Conservation (phyloP, 225 moss, liverwort and hornwort species). For the Antitrichia curtipendula region DNA sequence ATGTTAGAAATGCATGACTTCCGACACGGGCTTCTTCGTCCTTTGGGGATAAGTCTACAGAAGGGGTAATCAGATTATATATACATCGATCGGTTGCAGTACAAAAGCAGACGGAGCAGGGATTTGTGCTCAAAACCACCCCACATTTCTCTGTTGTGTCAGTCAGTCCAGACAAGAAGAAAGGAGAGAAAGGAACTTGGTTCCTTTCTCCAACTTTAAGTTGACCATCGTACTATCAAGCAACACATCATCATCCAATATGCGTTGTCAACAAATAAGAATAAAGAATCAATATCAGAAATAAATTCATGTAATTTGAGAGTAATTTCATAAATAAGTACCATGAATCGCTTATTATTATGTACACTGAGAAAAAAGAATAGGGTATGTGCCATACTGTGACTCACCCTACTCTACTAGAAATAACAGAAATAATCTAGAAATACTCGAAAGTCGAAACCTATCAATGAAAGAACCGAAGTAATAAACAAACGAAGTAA, state of each 20-base stretch:
- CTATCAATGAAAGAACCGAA: neutral
- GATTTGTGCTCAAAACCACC: neutral
- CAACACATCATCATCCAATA: neutral
- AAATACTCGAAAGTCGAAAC: neutral
- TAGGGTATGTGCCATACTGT: neutral
- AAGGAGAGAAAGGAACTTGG: neutral
- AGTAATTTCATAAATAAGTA: neutral
- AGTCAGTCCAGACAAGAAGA: neutral
- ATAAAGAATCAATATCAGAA: neutral
- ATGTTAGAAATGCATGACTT: neutral
- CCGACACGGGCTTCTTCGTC: no score
- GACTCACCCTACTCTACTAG: neutral
- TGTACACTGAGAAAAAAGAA: neutral
- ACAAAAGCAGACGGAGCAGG: neutral
- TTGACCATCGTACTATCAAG: neutral
- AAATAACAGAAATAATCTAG: neutral
- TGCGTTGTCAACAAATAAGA: neutral
- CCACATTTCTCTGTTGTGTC: neutral
- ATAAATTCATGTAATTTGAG: neutral
- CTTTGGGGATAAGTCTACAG: neutral
- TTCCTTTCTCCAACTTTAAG: no score
- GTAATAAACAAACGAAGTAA: neutral
- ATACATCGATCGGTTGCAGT: neutral
- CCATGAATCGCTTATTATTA: neutral
- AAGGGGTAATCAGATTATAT: neutral